Evolutionary conservation across 306 rosid species (phyloP).

Genomic region (Sicyos baderoa): DNA sequence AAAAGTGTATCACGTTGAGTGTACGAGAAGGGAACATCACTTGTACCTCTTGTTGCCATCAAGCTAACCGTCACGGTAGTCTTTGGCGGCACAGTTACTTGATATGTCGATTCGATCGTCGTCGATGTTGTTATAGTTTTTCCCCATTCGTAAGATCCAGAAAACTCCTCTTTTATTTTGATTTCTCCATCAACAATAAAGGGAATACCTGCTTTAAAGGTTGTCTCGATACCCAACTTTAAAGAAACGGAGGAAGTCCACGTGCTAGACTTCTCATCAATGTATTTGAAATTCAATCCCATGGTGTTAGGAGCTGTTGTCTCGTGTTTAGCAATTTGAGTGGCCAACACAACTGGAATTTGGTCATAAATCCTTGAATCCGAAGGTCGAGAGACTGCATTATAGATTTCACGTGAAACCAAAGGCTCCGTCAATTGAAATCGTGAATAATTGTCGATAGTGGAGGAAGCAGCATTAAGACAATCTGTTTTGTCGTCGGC

Average conservation of each 20-base stretch:
- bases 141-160: neutral
- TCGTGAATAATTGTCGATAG: neutral
- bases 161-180: neutral
- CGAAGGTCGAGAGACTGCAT: neutral
- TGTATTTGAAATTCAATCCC: neutral
- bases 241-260: neutral
- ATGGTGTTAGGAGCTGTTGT: neutral
- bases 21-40: too few relatives aligned
- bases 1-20: neutral
- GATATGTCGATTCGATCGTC: neutral
- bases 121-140: neutral
- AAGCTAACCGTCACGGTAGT: neutral
- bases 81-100: neutral
- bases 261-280: neutral
- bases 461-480: neutral
- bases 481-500: neutral
- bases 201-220: neutral
- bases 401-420: neutral
- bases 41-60: neutral
- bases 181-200: neutral
- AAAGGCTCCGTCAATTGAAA: neutral
- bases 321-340: neutral
- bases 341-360: neutral
- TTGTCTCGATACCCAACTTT: neutral
- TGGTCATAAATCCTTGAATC: neutral